Evolutionary conservation across 2,329 filamentous ascomycete species (phyloP).

Genomic region (Pseudocercospora pini-densiflorae): DNA sequence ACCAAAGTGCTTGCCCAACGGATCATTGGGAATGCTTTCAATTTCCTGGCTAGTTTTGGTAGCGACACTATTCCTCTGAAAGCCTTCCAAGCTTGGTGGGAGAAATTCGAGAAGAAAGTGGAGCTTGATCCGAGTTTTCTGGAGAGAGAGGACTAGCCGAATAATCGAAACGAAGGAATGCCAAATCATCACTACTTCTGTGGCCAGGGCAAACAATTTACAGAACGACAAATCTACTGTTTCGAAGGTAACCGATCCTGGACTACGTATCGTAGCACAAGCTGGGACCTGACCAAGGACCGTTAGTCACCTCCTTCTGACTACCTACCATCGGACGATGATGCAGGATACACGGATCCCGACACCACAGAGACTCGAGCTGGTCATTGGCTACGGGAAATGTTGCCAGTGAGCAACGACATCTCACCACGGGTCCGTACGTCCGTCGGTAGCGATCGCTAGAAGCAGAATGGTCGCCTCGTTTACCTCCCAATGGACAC

Average conservation of each 20-base stretch:
- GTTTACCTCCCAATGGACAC: not conserved
- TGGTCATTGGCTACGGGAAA: not conserved
- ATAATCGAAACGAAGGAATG: not conserved
- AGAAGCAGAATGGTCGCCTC: not conserved
- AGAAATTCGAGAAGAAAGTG: constrained; percentile 87
- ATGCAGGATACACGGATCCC: not conserved
- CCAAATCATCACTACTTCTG: not conserved
- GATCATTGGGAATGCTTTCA: constrained; percentile 97
- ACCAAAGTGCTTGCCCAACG: constrained; percentile 84
- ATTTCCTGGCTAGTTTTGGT: constrained; percentile 89
- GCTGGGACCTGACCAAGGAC: not conserved
- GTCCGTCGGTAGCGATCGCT: not conserved
- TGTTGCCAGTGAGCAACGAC: not conserved
- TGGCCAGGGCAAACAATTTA: not conserved
- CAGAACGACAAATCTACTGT: not conserved
- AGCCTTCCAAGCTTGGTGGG: constrained; percentile 97
- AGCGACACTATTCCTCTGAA: constrained; percentile 91
- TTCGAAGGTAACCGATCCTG: not conserved
- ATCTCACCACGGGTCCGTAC: not conserved
- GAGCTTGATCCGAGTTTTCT: constrained; percentile 87
- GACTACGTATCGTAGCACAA: not conserved
- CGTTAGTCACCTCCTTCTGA: not conserved
- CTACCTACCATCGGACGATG: not conserved
- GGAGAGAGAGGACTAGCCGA: constrained; percentile 52
- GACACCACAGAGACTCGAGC: not conserved